Conservation (phyloP, 2,329 filamentous ascomycete species). For the Sordariomycetes sp. region DNA sequence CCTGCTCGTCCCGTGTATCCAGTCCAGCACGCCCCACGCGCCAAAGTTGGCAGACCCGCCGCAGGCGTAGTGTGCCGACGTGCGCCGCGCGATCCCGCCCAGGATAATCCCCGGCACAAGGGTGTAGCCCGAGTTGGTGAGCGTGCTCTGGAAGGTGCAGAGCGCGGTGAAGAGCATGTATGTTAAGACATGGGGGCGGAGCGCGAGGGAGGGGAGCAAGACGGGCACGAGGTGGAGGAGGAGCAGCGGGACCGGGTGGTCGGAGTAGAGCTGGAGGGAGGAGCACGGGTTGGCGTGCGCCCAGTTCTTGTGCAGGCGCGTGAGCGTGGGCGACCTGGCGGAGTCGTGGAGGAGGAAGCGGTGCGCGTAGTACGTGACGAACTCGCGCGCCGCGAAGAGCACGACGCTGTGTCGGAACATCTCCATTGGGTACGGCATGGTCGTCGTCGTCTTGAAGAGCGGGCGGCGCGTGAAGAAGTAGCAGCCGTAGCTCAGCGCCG, state of each 20-base stretch:
- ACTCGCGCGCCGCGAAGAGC: slow-evolving; percentile 37
- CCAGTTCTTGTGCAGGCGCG: slow-evolving; percentile 29
- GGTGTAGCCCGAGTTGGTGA: slow-evolving; percentile 59
- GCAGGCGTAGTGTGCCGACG: slow-evolving; percentile 27
- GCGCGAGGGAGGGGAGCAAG: slow-evolving; percentile 52
- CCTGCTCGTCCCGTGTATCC: slow-evolving; percentile 43
- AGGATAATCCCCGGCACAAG: slow-evolving; percentile 42
- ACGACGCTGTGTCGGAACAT: slow-evolving; percentile 35
- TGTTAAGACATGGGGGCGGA: slow-evolving; percentile 62
- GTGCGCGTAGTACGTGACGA: slow-evolving; percentile 65
- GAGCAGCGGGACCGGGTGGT: slow-evolving; percentile 57
- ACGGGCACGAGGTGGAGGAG: slow-evolving; percentile 53
- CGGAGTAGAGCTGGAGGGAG: slow-evolving; percentile 50
- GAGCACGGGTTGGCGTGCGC: slow-evolving; percentile 44
- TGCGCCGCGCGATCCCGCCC: slow-evolving; percentile 35
- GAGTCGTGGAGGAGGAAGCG: slow-evolving; percentile 55
- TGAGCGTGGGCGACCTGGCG: slow-evolving; percentile 18
- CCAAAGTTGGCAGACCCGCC: slow-evolving; percentile 49
- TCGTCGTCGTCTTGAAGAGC: slow-evolving; percentile 35
- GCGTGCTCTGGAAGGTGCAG: slow-evolving; percentile 54
- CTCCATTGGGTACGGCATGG: slow-evolving; percentile 42
- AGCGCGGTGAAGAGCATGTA: slow-evolving; percentile 56
- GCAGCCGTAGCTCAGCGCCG: slow-evolving; percentile 25
- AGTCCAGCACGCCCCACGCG: slow-evolving; percentile 52
- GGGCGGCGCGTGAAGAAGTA: slow-evolving; percentile 21